Evolutionary conservation across 1,284 basidiomycete species (phyloP).

Genomic region (Cystobasidium slooffiae): DNA sequence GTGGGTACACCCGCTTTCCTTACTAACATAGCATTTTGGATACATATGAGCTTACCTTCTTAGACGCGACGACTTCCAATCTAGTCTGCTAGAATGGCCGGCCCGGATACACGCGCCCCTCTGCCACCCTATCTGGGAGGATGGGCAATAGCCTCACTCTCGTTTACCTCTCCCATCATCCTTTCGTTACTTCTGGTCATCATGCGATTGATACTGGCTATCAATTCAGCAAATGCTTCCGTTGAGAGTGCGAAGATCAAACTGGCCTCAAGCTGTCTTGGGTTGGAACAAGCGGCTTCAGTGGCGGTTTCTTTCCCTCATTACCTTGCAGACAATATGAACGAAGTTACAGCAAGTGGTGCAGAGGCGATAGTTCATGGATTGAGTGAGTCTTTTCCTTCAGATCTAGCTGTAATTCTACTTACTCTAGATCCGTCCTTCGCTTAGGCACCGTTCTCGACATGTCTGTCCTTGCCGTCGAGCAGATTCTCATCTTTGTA

Average conservation of each 20-base stretch:
- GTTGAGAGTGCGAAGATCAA: slow-evolving; percentile 71
- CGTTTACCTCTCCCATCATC: slow-evolving; percentile 69
- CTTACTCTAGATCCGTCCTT: slow-evolving; percentile 27
- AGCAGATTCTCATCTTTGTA: slow-evolving; percentile 86
- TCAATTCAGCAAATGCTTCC: slow-evolving; percentile 69
- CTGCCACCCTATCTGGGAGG: slow-evolving; percentile 37
- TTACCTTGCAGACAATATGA: slow-evolving; percentile 81
- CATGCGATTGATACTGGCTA: slow-evolving; percentile 75
- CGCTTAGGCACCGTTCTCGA: slow-evolving; percentile 41
- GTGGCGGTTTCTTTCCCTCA: slow-evolving; percentile 81
- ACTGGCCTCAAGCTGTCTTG: slow-evolving; percentile 76
- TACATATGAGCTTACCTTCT: no score
- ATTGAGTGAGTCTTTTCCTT: slow-evolving; percentile 63
- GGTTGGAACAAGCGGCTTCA: slow-evolving; percentile 80
- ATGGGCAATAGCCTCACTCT: slow-evolving; percentile 59
- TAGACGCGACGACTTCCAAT: no score
- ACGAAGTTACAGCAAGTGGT: slow-evolving; percentile 73
- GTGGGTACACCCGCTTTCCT: no score
- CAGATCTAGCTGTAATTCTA: background rate
- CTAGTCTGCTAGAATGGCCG: no score
- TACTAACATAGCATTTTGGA: no score
- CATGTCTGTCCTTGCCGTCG: slow-evolving; percentile 62
- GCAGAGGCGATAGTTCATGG: slow-evolving; percentile 78
- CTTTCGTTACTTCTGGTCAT: slow-evolving; percentile 84
- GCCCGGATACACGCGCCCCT: background rate